Percentiles rank a stretch among this genome's conserved stretches.
These are phyloP conservation scores for Xylariales sp. DNA, from an alignment of 2,329 filamentous ascomycete genomes.

Conservation along the genomic window DNA sequence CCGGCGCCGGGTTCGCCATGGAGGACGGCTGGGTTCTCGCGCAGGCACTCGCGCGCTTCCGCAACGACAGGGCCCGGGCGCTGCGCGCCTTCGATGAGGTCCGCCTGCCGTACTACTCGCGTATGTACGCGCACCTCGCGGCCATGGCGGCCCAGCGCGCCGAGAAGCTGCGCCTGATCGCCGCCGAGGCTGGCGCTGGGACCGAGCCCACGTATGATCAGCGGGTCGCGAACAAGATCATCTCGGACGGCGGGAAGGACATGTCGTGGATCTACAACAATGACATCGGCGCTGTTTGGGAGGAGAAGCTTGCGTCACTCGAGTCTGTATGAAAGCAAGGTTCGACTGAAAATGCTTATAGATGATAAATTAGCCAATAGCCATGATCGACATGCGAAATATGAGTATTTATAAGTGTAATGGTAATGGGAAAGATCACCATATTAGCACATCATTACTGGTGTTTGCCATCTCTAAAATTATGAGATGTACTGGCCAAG, in stretches of 20 bases:
- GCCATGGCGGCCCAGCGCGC: constrained; percentile 11
- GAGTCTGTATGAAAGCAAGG: too few species aligned
- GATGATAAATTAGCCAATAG: too few species aligned
- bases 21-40: constrained; percentile 26
- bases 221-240: constrained; percentile 17
- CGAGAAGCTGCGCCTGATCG: constrained; percentile 11
- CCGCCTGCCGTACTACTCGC: constrained; percentile 22
- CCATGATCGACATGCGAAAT: too few species aligned
- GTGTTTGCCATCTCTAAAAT: too few species aligned
- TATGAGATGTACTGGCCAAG: too few species aligned
- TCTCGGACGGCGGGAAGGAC: constrained; percentile 16
- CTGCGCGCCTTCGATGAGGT: constrained; percentile 21
- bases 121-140: constrained; percentile 21
- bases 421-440: too few species aligned
- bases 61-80: constrained; percentile 18
- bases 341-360: too few species aligned
- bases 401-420: too few species aligned
- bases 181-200: too few species aligned
- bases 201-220: constrained; percentile 18
- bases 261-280: constrained; percentile 21
- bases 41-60: constrained; percentile 17
- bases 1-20: constrained; percentile 32
- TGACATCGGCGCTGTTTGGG: constrained; percentile 17
- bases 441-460: too few species aligned
- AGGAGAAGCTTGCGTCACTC: constrained; percentile 4